These are phyloP conservation scores for Solanum pennellii DNA, from an alignment of 257 asterid genomes.

Conservation along the genomic window DNA sequence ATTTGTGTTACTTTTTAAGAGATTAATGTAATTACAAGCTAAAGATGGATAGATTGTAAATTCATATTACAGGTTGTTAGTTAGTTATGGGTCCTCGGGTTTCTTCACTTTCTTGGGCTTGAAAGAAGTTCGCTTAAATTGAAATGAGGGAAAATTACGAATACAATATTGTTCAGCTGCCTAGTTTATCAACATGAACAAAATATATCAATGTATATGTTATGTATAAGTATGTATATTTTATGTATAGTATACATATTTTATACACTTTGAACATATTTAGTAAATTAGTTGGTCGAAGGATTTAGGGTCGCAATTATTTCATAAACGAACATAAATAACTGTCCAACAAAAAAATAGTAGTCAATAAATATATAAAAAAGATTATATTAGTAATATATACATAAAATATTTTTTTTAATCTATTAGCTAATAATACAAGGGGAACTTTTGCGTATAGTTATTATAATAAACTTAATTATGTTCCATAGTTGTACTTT, in stretches of 20 bases:
- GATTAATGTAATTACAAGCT: too few species aligned
- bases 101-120: not conserved
- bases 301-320: not conserved
- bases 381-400: too few species aligned
- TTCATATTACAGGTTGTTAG: not conserved
- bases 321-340: not conserved
- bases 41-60: too few species aligned
- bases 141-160: not conserved
- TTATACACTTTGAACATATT: too few species aligned
- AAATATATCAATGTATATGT: not conserved
- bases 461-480: too few species aligned
- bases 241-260: not conserved
- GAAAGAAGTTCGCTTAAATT: not conserved
- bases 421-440: not conserved
- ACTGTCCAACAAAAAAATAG: not conserved
- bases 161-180: not conserved
- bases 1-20: too few species aligned
- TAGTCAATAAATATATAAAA: too few species aligned
- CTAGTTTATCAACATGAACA: not conserved
- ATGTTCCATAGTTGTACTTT: accelerated
- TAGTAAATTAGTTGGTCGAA: not conserved
- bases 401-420: too few species aligned
- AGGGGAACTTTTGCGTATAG: too few species aligned
- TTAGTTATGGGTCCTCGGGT: not conserved
- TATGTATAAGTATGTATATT: not conserved